A percentile compares a stretch with the other conserved stretches of the same genome.
Conservation (phyloP, 495 filamentous ascomycete species). For the Aspergillus homomorphus region DNA sequence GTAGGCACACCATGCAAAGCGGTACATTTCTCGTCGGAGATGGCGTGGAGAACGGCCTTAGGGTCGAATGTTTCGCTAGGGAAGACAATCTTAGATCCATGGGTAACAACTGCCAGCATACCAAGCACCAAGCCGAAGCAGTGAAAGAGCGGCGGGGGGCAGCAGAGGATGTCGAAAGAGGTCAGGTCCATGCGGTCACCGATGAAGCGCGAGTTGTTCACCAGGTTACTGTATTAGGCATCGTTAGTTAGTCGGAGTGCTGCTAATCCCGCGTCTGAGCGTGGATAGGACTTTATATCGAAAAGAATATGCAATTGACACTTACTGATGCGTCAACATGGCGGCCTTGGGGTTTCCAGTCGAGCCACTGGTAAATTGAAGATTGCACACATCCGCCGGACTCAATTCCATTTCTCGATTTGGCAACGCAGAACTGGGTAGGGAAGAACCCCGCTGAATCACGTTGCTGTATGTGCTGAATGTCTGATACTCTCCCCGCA, state of each 20-base stretch:
- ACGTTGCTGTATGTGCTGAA: conserved; percentile 55
- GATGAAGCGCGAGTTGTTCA: conserved; percentile 69
- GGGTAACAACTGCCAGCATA: conserved; percentile 62
- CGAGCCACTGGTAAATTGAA: conserved; percentile 70
- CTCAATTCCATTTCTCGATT: conserved; percentile 47
- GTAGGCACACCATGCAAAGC: conserved; percentile 69
- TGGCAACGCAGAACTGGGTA: conserved; percentile 39
- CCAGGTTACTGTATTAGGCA: conserved; percentile 50
- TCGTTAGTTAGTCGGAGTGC: conserved; percentile 13
- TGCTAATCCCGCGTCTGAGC: too few species aligned
- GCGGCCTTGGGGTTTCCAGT: conserved; percentile 70
- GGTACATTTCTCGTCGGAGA: conserved; percentile 63
- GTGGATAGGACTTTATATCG: background rate
- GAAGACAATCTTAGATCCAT: conserved; percentile 65
- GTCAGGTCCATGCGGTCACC: conserved; percentile 65
- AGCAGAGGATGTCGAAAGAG: conserved; percentile 62
- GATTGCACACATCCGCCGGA: conserved; percentile 62
- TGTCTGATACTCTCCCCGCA: conserved; percentile 47
- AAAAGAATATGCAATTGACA: conserved; percentile 9
- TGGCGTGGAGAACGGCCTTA: conserved; percentile 53
- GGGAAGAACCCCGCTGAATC: conserved; percentile 28
- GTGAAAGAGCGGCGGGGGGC: conserved; percentile 69
- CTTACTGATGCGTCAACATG: conserved; percentile 70
- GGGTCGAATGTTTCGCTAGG: conserved; percentile 64
- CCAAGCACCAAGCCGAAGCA: conserved; percentile 73